These are phyloP conservation scores for Phlebiopsis gigantea DNA, from an alignment of 768 basidiomycete species.

Conservation along the genomic window DNA sequence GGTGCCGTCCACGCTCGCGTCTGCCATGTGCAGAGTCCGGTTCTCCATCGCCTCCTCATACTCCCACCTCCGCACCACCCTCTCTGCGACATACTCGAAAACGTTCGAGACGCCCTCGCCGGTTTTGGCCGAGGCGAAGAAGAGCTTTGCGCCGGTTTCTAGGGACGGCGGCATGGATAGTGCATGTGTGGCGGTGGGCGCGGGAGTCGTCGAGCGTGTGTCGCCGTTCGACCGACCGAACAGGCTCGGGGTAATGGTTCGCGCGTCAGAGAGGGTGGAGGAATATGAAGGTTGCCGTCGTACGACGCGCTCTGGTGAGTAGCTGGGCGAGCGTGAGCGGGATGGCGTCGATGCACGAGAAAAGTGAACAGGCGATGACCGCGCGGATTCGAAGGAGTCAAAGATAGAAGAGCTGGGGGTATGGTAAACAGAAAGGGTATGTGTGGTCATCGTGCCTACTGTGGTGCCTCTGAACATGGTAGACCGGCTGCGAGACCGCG, in stretches of 20 bases:
- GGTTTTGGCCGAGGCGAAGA: constrained; percentile 76
- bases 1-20: constrained; percentile 31
- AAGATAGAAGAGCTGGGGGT: constrained; percentile 78
- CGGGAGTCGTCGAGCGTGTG: constrained; percentile 22
- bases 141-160: constrained; percentile 56
- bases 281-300: constrained; percentile 28
- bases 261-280: constrained; percentile 42
- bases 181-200: constrained; percentile 10
- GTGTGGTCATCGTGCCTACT: constrained; percentile 50
- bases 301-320: constrained; percentile 21
- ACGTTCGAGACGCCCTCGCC: constrained; percentile 66
- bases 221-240: constrained; percentile 30
- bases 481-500: constrained; percentile 43
- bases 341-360: constrained; percentile 7
- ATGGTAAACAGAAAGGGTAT: constrained; percentile 54
- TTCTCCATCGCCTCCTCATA: constrained; percentile 57
- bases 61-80: constrained; percentile 62
- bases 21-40: constrained; percentile 35
- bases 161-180: constrained; percentile 24
- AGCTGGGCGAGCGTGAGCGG: constrained; percentile 20
- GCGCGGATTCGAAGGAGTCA: constrained; percentile 55
- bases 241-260: constrained; percentile 57
- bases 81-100: constrained; percentile 68
- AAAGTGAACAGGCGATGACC: constrained; percentile 46
- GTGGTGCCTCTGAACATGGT: constrained; percentile 39